Evolutionary conservation across 2,329 filamentous ascomycete genomes (phyloP).

Genomic region (Coleophoma eucalyptorum): DNA sequence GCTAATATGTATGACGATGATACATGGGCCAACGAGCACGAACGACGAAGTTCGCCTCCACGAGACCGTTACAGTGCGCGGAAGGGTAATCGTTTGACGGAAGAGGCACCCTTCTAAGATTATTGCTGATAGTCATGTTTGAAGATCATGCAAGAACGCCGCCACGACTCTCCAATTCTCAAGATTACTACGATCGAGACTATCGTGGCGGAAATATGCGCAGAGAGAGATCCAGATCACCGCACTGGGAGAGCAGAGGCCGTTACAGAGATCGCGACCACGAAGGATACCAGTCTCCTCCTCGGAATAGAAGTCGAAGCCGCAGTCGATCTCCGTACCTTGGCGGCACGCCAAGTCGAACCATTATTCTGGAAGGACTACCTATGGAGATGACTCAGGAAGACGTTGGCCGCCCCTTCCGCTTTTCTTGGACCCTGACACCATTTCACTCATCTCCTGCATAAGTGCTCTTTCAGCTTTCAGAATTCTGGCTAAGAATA

Average conservation of each 20-base stretch:
- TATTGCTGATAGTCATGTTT: constrained; percentile 27
- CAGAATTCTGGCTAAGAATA: constrained; percentile 32
- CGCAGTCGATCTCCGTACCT: constrained; percentile 27
- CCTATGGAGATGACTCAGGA: constrained; percentile 43
- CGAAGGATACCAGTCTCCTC: constrained; percentile 27
- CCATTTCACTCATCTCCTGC: constrained; percentile 18
- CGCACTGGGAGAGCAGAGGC: constrained; percentile 25
- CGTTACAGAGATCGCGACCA: constrained; percentile 28
- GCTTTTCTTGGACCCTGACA: constrained; percentile 11
- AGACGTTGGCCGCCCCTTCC: constrained; percentile 44
- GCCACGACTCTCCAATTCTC: constrained; percentile 18
- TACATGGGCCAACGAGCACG: constrained; percentile 17
- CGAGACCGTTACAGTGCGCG: constrained; percentile 24
- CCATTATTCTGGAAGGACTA: constrained; percentile 52
- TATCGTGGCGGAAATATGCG: constrained; percentile 22
- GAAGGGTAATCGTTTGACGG: constrained; percentile 31
- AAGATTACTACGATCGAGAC: constrained; percentile 18
- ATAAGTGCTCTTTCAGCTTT: constrained; percentile 28
- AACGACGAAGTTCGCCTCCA: constrained; percentile 13
- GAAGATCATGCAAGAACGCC: constrained; percentile 28
- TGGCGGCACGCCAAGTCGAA: constrained; percentile 39
- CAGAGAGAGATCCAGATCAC: constrained; percentile 33
- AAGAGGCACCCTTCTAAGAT: constrained; percentile 19
- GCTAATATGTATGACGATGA: constrained; percentile 42
- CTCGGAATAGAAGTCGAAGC: constrained; percentile 18